Base-by-base conservation (phyloP, 768 basidiomycete genomes). In the Kwoniella sp. region DNA sequence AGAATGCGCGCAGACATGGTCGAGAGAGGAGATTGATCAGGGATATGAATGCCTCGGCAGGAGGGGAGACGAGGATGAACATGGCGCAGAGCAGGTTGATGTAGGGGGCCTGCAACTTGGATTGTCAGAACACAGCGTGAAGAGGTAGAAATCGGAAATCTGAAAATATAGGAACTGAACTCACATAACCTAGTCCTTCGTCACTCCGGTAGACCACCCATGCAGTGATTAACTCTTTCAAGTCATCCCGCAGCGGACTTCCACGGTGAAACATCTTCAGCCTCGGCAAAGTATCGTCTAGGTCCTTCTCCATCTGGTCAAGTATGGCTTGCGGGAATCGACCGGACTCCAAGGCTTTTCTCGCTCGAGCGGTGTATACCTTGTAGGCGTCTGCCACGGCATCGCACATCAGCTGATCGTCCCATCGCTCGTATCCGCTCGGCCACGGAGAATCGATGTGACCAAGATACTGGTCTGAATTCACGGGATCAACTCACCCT, bases 141-240 rank as follows among this genome's bases (percentile, higher is more conserved):
- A 51, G 50, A 8, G 20, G 11, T n/a, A n/a, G n/a, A n/a, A n/a
- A n/a, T n/a, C n/a, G 30, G 25, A 13, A 17, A 47, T 30, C 38
- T 5, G n/a, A n/a, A n/a, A n/a, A n/a, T n/a, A n/a, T n/a, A 55
- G 11, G n/a, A 13, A 13, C 13, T 38, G 7, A 7, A 76, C 79
- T 67, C 57, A 80, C 79, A 69, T 80, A 80, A 25, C 79, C 79
- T 37, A 71, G 22, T 30, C 76, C 79, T 34, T 76, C 75, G 55
- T 80, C 79, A 1, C 76, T 73, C 4, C 79, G 61, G 31, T 74
- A 76, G 12, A 80, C 76, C 23, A 78, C 73, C 79, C 79, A 80
- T 23, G 79, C 77, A 31, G 65, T 66, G 8, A 80, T 45, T 25
- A 80, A 55, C 34, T 80, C 79, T 30, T 62, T 68, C 34, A 80